A percentile compares a stretch with the other conserved stretches of the same genome.
phyloP scores from a whole-genome alignment of 306 rosid genomes.

The Rubus parviflorus region DNA sequence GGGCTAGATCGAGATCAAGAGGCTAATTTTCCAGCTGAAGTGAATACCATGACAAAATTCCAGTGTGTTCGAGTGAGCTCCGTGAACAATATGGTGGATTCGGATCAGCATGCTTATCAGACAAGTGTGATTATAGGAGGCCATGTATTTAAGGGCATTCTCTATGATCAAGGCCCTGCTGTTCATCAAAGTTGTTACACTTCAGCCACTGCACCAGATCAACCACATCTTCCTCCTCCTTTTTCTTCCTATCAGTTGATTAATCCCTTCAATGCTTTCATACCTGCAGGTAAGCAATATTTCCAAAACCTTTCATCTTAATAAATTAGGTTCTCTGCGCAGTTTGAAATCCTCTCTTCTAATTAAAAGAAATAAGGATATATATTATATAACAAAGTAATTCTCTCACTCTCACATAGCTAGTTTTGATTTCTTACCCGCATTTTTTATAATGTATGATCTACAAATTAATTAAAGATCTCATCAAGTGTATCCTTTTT shows the following conservation, averaged over 20 bases:
- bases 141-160: constrained; percentile 59
- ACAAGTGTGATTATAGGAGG: constrained; percentile 63
- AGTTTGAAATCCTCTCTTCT: background rate
- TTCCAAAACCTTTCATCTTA: constrained; percentile 20
- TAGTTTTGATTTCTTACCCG: background rate
- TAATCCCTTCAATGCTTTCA: constrained; percentile 32
- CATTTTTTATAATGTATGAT: background rate
- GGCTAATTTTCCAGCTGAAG: constrained; percentile 45
- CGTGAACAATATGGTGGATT: constrained; percentile 30
- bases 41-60: constrained; percentile 45
- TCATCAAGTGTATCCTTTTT: too few relatives aligned
- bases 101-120: constrained; percentile 55
- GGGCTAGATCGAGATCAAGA: constrained; percentile 31
- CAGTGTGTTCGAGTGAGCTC: constrained; percentile 52
- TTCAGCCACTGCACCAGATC: constrained; percentile 14
- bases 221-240: constrained; percentile 12
- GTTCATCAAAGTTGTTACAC: constrained; percentile 15
- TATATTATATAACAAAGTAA: background rate
- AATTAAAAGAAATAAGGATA: background rate
- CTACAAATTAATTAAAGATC: background rate
- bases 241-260: constrained; percentile 19
- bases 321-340: background rate
- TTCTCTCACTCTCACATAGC: background rate
- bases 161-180: constrained; percentile 67
- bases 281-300: constrained; percentile 46